These are phyloP conservation scores for Aspergillus affinis DNA, from an alignment of 495 filamentous ascomycete species.

Conservation along the genomic window DNA sequence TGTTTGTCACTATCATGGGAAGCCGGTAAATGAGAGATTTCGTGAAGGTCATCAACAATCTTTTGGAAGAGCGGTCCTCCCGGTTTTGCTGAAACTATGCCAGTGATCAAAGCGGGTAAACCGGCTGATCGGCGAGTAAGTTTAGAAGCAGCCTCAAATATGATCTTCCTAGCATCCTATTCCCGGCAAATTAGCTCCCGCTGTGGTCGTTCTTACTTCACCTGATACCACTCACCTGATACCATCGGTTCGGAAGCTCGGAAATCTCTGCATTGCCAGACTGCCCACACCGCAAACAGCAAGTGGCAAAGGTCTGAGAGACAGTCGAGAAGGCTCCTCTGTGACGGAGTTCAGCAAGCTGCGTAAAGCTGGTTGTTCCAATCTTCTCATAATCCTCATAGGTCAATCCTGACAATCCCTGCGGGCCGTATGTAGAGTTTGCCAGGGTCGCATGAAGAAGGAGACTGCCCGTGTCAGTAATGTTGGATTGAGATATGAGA, in stretches of 20 bases:
- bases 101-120: constrained; percentile 79
- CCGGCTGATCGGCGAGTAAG: constrained; percentile 88
- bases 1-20: constrained; percentile 40
- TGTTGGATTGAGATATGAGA: background rate
- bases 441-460: constrained; percentile 43
- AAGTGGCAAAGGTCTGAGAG: constrained; percentile 78
- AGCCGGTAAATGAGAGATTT: constrained; percentile 57
- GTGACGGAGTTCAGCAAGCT: constrained; percentile 81
- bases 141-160: constrained; percentile 70
- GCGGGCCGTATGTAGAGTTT: constrained; percentile 40
- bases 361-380: constrained; percentile 71
- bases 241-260: constrained; percentile 52
- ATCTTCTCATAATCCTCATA: constrained; percentile 49
- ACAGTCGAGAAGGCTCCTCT: constrained; percentile 93
- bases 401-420: constrained; percentile 29
- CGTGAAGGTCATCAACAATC: constrained; percentile 52
- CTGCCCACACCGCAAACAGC: constrained; percentile 62
- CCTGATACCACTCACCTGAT: constrained; percentile 52
- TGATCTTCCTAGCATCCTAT: constrained; percentile 60
- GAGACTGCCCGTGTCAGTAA: constrained; percentile 51
- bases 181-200: constrained; percentile 3
- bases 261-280: constrained; percentile 46
- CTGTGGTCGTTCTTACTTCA: background rate
- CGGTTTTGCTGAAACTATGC: constrained; percentile 56
- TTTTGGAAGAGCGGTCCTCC: constrained; percentile 46